A percentile compares a stretch with the other conserved stretches of the same genome.
Evolutionary conservation across 306 rosid genomes (phyloP).

Genomic region (Rosa persica): DNA sequence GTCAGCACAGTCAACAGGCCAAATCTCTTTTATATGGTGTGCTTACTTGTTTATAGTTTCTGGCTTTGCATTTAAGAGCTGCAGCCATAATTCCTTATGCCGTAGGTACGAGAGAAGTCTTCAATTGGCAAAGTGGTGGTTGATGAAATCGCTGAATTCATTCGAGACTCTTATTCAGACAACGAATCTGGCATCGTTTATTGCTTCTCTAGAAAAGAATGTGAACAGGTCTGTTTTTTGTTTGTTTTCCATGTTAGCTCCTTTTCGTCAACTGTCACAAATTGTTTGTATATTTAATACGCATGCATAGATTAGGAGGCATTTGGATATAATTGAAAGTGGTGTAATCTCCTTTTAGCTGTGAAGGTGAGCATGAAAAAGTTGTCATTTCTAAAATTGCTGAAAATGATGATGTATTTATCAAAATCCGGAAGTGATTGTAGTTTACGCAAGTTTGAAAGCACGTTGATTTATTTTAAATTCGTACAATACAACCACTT

Average conservation of each 20-base stretch:
- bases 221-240: slow-evolving; percentile 68
- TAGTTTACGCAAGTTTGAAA: not conserved
- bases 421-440: not conserved
- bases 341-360: not conserved
- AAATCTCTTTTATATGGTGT: slow-evolving; percentile 83
- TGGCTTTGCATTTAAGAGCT: slow-evolving; percentile 17
- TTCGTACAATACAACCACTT: not conserved
- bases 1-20: slow-evolving; percentile 97
- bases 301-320: not conserved
- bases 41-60: slow-evolving; percentile 12
- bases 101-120: slow-evolving; percentile 84
- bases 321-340: not conserved
- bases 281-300: not conserved
- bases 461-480: not conserved
- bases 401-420: not conserved
- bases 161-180: slow-evolving; percentile 71
- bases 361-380: not conserved
- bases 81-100: slow-evolving; percentile 17
- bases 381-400: not conserved
- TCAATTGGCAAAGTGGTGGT: slow-evolving; percentile 75
- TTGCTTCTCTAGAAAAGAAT: slow-evolving; percentile 95
- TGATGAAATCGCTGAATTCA: slow-evolving; percentile 75
- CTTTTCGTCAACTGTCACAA: not conserved
- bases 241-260: slow-evolving; percentile 6
- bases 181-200: slow-evolving; percentile 86